Evolutionary conservation across 805 yeast genomes (phyloP).

Genomic region (Spathaspora hagerdaliae): DNA sequence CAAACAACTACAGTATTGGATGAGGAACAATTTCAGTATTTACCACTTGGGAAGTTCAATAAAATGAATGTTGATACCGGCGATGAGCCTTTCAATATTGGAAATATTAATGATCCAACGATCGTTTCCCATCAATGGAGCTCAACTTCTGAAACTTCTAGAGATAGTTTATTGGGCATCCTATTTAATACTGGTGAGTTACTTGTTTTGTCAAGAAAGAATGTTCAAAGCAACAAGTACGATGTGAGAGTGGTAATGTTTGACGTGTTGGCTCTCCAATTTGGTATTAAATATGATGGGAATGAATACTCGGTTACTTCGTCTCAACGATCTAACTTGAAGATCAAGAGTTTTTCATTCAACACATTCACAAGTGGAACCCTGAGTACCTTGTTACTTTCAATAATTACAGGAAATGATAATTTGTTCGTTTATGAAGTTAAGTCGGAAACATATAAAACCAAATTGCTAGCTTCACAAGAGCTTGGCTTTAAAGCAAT

Average conservation of each 20-base stretch:
- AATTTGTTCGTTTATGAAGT: conserved; percentile 2
- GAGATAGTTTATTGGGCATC: conserved; percentile 29
- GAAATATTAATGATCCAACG: conserved; percentile 27
- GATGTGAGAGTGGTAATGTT: conserved; percentile 22
- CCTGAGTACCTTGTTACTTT: background rate
- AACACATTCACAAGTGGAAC: background rate
- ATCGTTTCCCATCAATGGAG: conserved; percentile 37
- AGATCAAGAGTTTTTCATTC: conserved; percentile 26
- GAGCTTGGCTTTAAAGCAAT: conserved; percentile 3
- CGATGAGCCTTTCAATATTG: conserved; percentile 25
- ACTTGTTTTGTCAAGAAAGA: conserved; percentile 24
- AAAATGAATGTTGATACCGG: conserved; percentile 19
- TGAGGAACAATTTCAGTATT: conserved; percentile 20
- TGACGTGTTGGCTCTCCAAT: conserved; percentile 17
- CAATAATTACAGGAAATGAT: conserved; percentile 6
- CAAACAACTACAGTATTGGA: conserved; percentile 21
- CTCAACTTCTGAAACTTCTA: conserved; percentile 15
- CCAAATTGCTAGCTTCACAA: background rate
- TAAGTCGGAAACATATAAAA: background rate
- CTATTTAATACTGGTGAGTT: conserved; percentile 37
- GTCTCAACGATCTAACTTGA: conserved; percentile 18
- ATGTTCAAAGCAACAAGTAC: conserved; percentile 20
- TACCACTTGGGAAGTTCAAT: conserved; percentile 28
- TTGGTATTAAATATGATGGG: conserved; percentile 12
- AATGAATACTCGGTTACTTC: conserved; percentile 18